A percentile compares a stretch with the other conserved stretches of the same genome.
phyloP scores from a whole-genome alignment of 73 alveolate genomes.

The Paramecium caudatum region DNA sequence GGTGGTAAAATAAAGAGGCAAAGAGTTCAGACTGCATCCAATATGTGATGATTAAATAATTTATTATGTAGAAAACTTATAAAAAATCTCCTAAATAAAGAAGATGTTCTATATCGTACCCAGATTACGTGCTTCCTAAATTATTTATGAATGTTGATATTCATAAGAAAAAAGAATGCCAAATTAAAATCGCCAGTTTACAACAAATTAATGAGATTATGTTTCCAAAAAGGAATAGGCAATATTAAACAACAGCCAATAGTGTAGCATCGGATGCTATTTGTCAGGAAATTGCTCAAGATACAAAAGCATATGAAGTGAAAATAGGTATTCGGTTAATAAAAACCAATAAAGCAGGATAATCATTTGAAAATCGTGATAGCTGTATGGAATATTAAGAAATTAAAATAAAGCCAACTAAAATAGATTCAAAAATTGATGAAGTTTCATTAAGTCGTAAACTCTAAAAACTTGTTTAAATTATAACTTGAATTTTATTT shows the following conservation, averaged over 20 bases:
- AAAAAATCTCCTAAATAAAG: not conserved
- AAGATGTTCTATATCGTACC: not conserved
- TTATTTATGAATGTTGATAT: slow-evolving; percentile 32
- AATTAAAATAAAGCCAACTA: no score
- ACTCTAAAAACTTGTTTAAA: no score
- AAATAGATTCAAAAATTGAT: no score
- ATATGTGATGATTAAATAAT: not conserved
- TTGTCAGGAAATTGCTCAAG: not conserved
- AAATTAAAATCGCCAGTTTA: not conserved
- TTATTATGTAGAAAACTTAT: not conserved
- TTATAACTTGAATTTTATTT: no score
- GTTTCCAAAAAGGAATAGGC: not conserved
- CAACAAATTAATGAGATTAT: not conserved
- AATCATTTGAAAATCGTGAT: no score
- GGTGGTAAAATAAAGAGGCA: slow-evolving; percentile 14
- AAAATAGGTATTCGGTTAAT: slow-evolving; percentile 40
- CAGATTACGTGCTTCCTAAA: not conserved
- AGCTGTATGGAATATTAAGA: no score
- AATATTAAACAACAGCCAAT: not conserved
- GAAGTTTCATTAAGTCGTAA: no score
- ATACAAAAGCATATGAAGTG: slow-evolving; percentile 32
- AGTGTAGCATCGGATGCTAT: not conserved
- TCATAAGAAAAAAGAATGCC: not conserved
- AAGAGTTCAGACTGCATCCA: not conserved
- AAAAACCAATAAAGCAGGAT: no score